A percentile compares a stretch with the other conserved stretches of the same genome.
Evolutionary conservation across 2,329 filamentous ascomycete genomes (phyloP).

Genomic region (Leptographium procerum): DNA sequence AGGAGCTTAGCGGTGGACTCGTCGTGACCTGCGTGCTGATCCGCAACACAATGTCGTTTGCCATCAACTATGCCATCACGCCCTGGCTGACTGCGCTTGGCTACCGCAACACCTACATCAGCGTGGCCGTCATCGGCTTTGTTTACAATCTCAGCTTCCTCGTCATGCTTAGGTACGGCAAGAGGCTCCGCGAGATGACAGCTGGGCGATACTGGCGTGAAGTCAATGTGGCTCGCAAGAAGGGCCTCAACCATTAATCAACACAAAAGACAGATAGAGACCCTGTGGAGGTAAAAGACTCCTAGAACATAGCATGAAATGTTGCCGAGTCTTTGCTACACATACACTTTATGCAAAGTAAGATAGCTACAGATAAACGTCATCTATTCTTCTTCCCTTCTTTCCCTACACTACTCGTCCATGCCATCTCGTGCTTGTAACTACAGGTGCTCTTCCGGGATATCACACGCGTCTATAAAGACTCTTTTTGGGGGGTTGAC

Average conservation of each 20-base stretch:
- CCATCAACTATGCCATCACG: conserved; percentile 24
- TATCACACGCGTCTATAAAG: too few species aligned
- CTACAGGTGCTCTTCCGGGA: too few species aligned
- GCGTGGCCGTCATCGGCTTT: conserved; percentile 23
- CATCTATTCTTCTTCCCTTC: too few species aligned
- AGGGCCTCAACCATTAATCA: conserved; percentile 7
- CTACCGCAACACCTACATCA: conserved; percentile 25
- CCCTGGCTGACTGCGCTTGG: conserved; percentile 23
- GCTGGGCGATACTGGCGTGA: conserved; percentile 25
- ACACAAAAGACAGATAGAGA: too few species aligned
- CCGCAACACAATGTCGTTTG: conserved; percentile 28
- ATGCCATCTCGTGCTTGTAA: too few species aligned
- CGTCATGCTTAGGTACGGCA: conserved; percentile 35
- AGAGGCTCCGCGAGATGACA: conserved; percentile 26
- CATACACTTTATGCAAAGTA: too few species aligned
- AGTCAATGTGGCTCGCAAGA: conserved; percentile 18
- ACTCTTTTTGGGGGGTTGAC: too few species aligned
- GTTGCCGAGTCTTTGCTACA: too few species aligned
- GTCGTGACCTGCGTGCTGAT: conserved; percentile 21
- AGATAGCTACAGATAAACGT: too few species aligned
- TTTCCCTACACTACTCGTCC: too few species aligned
- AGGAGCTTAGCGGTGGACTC: conserved; percentile 18
- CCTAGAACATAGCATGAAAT: too few species aligned
- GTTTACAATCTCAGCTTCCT: conserved; percentile 29
- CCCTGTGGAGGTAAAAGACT: too few species aligned